Evolutionary conservation across 352 stramenopile species (phyloP), one percentile per base, ranked within the genome.

Genomic region (Globisporangium carolinianum): DNA sequence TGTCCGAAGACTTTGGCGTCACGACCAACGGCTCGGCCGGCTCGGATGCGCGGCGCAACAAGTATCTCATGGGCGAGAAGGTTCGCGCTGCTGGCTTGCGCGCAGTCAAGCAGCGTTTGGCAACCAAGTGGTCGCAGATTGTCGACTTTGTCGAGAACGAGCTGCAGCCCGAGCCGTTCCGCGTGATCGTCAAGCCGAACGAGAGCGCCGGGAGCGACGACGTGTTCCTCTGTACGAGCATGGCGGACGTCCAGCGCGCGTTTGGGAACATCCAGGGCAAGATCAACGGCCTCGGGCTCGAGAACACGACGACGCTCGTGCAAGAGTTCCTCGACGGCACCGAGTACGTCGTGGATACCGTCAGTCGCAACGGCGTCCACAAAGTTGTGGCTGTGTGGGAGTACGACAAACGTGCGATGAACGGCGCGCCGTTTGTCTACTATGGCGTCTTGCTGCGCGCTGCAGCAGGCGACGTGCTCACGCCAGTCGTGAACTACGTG

Each of bases 311-410:
- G 32, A 96, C 96, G 8, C 71, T 98, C n/a, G 86, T 97, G 35
- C 93, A 98, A 66, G 94, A 98, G 71, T 98, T 93, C 66, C 71
- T 98, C 14, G 75, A 83, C 6, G 96, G 96, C 37, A 91, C 75
- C 17, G 96, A 99, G 72, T 98, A 98, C 72, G 95, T 97, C 4
- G 79, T 99, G n/a, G 96, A 99, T 67, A 96, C 92, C 7, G 95
- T 98, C 8, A 95, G 76, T 60, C 85, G 87, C 57, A 82, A 97
- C 66, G 96, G 96, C 0, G 68, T 92, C 47, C 87, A 97, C 60
- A 98, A 98, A 61, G 84, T 98, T 41, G 89, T 97, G 38, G 96
- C 95, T 5, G 72, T 99, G 6, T 99, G 96, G 96, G 86, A 96
- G 67, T 98, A 99, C 67, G 96, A 99, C 73, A 98, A 98, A 79